Percentiles rank a stretch among this genome's conserved stretches.
phyloP scores from a whole-genome alignment of 306 rosid genomes.

The Begonia loranthoides region DNA sequence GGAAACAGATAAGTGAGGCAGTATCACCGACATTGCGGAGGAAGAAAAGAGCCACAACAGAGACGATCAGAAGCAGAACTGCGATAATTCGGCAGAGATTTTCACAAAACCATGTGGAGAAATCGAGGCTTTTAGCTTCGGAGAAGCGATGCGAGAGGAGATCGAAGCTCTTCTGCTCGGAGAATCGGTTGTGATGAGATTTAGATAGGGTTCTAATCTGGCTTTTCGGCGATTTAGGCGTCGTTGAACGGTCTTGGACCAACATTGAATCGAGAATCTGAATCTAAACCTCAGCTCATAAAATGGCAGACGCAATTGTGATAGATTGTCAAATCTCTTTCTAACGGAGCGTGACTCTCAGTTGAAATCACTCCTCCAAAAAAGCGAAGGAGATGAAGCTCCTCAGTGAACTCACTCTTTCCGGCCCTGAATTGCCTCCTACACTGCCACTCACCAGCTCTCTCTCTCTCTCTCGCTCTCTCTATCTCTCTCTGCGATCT shows the following conservation, averaged over 20 bases:
- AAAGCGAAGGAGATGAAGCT: constrained; percentile 8
- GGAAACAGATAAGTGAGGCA: constrained; percentile 81
- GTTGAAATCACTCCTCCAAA: constrained; percentile 5
- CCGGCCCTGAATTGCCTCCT: background rate
- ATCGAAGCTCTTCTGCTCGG: constrained; percentile 2
- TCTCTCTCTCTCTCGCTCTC: too few species aligned
- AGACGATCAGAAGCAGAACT: constrained; percentile 11
- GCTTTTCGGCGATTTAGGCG: constrained; percentile 10
- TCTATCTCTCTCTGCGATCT: too few species aligned
- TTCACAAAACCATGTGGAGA: constrained; percentile 17
- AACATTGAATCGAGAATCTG: constrained; percentile 12
- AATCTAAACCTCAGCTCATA: background rate
- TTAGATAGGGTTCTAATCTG: constrained; percentile 1
- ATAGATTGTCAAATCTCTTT: background rate
- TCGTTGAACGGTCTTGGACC: constrained; percentile 19
- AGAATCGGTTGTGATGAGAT: constrained; percentile 7
- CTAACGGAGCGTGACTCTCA: constrained; percentile 19
- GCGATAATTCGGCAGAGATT: constrained; percentile 20
- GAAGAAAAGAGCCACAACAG: constrained; percentile 24
- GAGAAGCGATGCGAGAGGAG: constrained; percentile 11
- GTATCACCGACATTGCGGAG: constrained; percentile 45
- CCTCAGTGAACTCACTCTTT: background rate
- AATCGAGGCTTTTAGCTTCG: constrained; percentile 10
- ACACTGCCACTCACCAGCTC: too few species aligned
- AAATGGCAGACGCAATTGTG: background rate